Evolutionary conservation across 75 land plant genomes (phyloP).

Genomic region (Chamaecyparis obtusa): DNA sequence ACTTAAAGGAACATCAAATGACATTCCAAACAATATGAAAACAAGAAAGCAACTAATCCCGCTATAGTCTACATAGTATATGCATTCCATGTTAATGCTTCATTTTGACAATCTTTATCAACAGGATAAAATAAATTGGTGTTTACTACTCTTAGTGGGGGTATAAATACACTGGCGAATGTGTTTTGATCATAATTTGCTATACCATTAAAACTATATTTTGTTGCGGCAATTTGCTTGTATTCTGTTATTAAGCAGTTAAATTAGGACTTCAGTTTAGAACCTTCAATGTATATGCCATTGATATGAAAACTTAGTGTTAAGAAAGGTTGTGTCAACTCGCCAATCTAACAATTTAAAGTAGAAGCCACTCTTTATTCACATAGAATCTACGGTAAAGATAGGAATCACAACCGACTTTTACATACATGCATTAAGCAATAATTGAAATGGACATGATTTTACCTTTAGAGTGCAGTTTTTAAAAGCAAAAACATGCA

Average conservation of each 20-base stretch:
- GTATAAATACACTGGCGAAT: neutral
- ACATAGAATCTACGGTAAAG: neutral
- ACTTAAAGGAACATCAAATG: slow-evolving; percentile 1
- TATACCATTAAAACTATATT: neutral
- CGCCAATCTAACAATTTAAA: neutral
- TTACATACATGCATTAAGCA: neutral
- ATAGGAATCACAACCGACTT: neutral
- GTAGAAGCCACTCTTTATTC: neutral
- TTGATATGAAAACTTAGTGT: neutral
- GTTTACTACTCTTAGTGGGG: neutral
- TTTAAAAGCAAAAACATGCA: neutral
- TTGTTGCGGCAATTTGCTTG: neutral
- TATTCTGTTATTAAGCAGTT: neutral
- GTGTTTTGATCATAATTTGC: neutral
- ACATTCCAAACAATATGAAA: neutral
- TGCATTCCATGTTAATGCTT: neutral
- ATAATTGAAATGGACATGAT: neutral
- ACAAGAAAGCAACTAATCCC: neutral
- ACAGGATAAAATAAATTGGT: neutral
- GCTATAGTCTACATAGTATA: too few species aligned
- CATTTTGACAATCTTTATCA: neutral
- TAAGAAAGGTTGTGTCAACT: neutral
- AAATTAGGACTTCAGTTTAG: neutral
- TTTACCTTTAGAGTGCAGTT: neutral
- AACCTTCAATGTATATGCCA: neutral